Base-by-base conservation (phyloP, 306 rosid species). In the Corylus americana region DNA sequence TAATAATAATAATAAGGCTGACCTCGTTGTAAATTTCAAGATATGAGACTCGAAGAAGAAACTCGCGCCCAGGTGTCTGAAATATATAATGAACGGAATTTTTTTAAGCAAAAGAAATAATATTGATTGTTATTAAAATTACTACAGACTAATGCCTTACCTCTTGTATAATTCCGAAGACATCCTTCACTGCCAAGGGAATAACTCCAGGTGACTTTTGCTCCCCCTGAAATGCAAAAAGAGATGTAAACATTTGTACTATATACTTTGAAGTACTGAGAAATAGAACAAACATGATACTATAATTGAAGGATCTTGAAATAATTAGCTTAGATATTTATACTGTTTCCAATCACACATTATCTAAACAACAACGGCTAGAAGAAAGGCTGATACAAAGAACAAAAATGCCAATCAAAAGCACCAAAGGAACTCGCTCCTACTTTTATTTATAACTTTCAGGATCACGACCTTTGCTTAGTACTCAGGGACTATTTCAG, bases 11-110 rank as follows among this genome's bases (percentile, higher is more conserved):
- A 3, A 31, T 14, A 50, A 75, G 50, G 74, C 94, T 89, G 70
- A 93, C 97, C 97, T 93, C 97, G 64, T 93, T 93, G 82, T 93
- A 93, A 67, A 93, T 93, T 87, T 93, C 97, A 74, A 93, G 90
- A 88, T 93, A 93, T 11, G 97, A 93, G 54, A 93, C 91, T 29
- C 92, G 97, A 57, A 93, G 96, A 74, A 93, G 93, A 87, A 89
- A 93, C 83, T 93, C 94, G 17, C 92, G 88, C 76, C 87, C 90
- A 62, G 96, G 96, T 58, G 92, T 93, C 97, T 91, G 85, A 80
- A 69, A 83, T 77, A 81, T 72, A 62, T 72, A 62, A 73, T 81
- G 75, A 86, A 78, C 54, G 57, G 18, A 27, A 51, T 73, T 70
- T 72, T 49, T 20, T 54, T 73, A 71, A 14, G 64, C 74, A 61